phyloP scores from a whole-genome alignment of 2,329 filamentous ascomycete species.

The Phialophora chinensis region DNA sequence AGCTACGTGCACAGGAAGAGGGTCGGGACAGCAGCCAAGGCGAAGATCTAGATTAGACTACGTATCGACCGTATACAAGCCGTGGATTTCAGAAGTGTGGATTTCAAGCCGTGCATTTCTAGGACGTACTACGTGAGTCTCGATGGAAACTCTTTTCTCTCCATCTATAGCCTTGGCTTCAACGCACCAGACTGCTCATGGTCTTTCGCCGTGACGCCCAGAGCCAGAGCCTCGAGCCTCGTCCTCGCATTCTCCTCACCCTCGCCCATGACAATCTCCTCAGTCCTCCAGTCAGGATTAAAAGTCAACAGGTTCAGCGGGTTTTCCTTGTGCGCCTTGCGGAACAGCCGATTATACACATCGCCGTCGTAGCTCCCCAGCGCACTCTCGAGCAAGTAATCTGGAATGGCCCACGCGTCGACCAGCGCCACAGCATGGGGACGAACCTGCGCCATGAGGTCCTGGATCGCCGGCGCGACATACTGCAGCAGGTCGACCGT shows the following conservation, averaged over 20 bases:
- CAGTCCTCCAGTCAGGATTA: slow-evolving; percentile 56
- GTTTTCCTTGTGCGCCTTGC: slow-evolving; percentile 58
- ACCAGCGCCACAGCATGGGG: slow-evolving; percentile 60
- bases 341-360: slow-evolving; percentile 61
- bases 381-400: slow-evolving; percentile 59
- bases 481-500: slow-evolving; percentile 49
- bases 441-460: slow-evolving; percentile 55
- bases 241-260: slow-evolving; percentile 45
- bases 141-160: slow-evolving; percentile 11
- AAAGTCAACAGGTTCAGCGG: slow-evolving; percentile 59
- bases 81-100: slow-evolving; percentile 16
- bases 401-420: slow-evolving; percentile 60
- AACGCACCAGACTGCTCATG: slow-evolving; percentile 28
- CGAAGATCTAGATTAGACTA: slow-evolving; percentile 51
- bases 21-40: slow-evolving; percentile 53
- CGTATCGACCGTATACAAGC: background rate
- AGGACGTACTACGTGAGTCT: background rate
- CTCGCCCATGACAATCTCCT: slow-evolving; percentile 57
- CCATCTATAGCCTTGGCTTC: slow-evolving; percentile 33
- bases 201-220: slow-evolving; percentile 28
- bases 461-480: slow-evolving; percentile 51
- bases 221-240: slow-evolving; percentile 35
- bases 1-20: slow-evolving; percentile 60
- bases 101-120: background rate
- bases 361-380: slow-evolving; percentile 59